Base-by-base conservation (phyloP, 2,329 filamentous ascomycete genomes). In the Rhynchosporium secalis region DNA sequence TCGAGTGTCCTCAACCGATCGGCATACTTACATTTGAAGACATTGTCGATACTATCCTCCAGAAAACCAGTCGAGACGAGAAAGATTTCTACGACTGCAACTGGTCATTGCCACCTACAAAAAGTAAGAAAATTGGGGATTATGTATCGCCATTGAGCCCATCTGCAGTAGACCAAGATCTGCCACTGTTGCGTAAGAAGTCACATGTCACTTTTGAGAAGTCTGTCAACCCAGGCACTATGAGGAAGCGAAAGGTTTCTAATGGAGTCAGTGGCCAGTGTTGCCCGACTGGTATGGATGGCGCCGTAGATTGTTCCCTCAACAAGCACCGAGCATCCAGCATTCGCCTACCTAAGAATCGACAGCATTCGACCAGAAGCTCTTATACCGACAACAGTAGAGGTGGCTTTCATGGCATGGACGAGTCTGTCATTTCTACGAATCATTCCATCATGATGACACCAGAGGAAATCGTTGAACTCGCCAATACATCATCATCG, bases 11-110 rank as follows among this genome's bases (percentile, higher is more conserved):
- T 28, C 58, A 66, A 29, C 69, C 71, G 38, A 43, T 72, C n/a
- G 71, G 71, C 2, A 71, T 72, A 12, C 46, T 72, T 28, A 72
- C 71, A 2, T 71, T 70, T 48, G 70, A 72, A 40, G 70, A 72
- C 52, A 58, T 72, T 45, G 59, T 72, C 6, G 65, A 69, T 60
- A 61, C 62, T 1, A 63, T 72, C 46, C 61, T 72, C 31, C 69
- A 69, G 52, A 72, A 67, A 40, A 66, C 65, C 12, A 66, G 68
- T 36, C 58, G 60, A 33, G 68, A 71, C 31, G 69, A 71, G 40
- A 68, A 62, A 49, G 68, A 71, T 36, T 70, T 68, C 58, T 70
- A 67, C 38, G 62, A 68, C 45, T 63, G 63, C 54, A 48, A 61
- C 15, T 61, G 55, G 8, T 56, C 54, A 9, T 54, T 36, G 5